Evolutionary conservation across 139 green algal genomes (phyloP), one percentile per base, ranked within the genome.

Genomic region (Chlamydomonas incerta): DNA sequence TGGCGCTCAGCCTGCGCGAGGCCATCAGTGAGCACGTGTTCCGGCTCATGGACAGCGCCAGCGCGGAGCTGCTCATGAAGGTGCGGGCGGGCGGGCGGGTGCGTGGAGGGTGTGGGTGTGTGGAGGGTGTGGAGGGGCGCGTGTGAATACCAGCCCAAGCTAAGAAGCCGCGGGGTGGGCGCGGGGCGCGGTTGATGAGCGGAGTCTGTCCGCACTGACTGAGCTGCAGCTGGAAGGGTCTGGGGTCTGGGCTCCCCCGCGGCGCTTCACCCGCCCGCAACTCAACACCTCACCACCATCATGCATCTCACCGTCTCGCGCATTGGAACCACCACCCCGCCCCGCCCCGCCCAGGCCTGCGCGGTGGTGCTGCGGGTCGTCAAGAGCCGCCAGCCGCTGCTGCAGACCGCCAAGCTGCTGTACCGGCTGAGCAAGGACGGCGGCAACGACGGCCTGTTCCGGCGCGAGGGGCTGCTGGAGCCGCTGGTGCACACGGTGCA

Each of bases 381-480:
- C 15, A 85, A 89, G 80, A 87, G 68, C 71, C 69, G 85, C 0
- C 55, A 67, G 81, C 89, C 85, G 55, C 86, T 92, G 63, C 89
- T 92, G 24, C 85, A 92, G 76, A 81, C 89, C 31, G 81, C 63
- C 55, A 92, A 92, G 85, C 70, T 92, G 75, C 65, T 92, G 80
- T 92, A 92, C 82, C 74, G 85, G 10, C 67, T 92, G 74, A 84
- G 60, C 57, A 92, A 93, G 74, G 87, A 93, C 87, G 85, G 66
- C 34, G 33, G 24, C 50, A 82, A 93, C 72, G 89, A 93, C 79
- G 46, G 47, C 28, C 50, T 88, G 37, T 93, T 93, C 74, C 82
- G 83, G 60, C 69, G 69, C 21, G 89, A 91, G 87, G 72, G 75
- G 58, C 79, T 93, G 83, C 63, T 93, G 70, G 89, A 90, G 83